phyloP scores from a whole-genome alignment of 139 green algal genomes.

The Marvania coccoides region DNA sequence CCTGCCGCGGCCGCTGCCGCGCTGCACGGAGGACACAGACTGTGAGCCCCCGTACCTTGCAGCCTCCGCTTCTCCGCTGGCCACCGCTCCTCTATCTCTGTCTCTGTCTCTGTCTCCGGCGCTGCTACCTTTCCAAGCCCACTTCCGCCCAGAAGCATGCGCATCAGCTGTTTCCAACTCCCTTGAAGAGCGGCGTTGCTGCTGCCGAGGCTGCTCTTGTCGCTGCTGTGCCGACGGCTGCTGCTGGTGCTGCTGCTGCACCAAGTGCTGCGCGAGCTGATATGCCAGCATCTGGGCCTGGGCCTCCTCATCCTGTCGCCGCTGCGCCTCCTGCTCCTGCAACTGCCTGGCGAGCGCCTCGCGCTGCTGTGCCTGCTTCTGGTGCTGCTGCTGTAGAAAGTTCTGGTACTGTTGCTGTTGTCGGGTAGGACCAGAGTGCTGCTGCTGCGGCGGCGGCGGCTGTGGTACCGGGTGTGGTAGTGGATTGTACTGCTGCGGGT shows the following conservation, averaged over 20 bases:
- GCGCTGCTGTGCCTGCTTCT: background rate
- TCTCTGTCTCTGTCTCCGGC: background rate
- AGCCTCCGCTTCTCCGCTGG: background rate
- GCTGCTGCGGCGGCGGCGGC: background rate
- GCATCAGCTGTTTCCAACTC: slow-evolving; percentile 2
- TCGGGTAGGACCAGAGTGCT: background rate
- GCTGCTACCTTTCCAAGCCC: background rate
- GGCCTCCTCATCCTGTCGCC: background rate
- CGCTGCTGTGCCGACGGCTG: background rate
- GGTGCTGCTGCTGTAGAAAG: background rate
- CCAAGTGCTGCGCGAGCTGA: background rate
- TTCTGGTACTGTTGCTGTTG: background rate
- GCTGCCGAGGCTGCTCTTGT: background rate
- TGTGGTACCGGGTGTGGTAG: background rate
- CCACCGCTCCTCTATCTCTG: background rate
- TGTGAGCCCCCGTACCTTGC: no score
- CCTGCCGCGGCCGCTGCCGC: no score
- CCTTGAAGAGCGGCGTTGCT: background rate
- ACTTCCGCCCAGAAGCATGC: background rate
- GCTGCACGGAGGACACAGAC: no score
- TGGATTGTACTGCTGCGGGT: background rate
- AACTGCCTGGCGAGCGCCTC: background rate
- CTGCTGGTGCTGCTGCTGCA: background rate
- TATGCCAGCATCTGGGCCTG: background rate
- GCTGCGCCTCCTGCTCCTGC: background rate